phyloP scores from a whole-genome alignment of 805 yeast species.

The Debaryomyces prosopidis region DNA sequence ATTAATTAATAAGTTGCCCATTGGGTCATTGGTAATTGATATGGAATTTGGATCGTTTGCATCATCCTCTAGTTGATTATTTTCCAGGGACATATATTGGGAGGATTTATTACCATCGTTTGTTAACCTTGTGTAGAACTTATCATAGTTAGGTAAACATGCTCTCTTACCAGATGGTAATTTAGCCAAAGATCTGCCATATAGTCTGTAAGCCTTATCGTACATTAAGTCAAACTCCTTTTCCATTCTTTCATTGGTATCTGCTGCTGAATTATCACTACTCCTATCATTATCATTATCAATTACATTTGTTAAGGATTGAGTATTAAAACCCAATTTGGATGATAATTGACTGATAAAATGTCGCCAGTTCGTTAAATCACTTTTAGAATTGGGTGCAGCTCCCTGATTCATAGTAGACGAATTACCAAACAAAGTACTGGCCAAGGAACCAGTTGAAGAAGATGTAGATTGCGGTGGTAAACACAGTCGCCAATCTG shows the following conservation, averaged over 20 bases:
- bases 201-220: constrained; percentile 37
- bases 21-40: constrained; percentile 40
- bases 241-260: constrained; percentile 20
- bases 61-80: constrained; percentile 27
- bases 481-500: constrained; percentile 41
- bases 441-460: constrained; percentile 15
- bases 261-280: constrained; percentile 10
- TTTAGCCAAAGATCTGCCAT: constrained; percentile 37
- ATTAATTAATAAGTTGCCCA: constrained; percentile 43
- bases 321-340: constrained; percentile 35
- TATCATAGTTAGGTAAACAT: constrained; percentile 39
- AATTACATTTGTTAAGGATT: constrained; percentile 27
- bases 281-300: constrained; percentile 8
- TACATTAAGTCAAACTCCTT: constrained; percentile 32
- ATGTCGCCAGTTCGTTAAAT: constrained; percentile 36
- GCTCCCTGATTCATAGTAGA: constrained; percentile 23
- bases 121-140: constrained; percentile 20
- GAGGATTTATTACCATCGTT: constrained; percentile 8
- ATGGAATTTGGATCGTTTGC: constrained; percentile 31
- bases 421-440: constrained; percentile 22
- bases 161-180: constrained; percentile 39
- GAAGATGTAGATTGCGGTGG: constrained; percentile 24
- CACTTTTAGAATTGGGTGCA: constrained; percentile 22
- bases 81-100: constrained; percentile 13
- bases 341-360: constrained; percentile 35